Base-by-base conservation (phyloP, 1,284 basidiomycete species). In the Trametes sp. region DNA sequence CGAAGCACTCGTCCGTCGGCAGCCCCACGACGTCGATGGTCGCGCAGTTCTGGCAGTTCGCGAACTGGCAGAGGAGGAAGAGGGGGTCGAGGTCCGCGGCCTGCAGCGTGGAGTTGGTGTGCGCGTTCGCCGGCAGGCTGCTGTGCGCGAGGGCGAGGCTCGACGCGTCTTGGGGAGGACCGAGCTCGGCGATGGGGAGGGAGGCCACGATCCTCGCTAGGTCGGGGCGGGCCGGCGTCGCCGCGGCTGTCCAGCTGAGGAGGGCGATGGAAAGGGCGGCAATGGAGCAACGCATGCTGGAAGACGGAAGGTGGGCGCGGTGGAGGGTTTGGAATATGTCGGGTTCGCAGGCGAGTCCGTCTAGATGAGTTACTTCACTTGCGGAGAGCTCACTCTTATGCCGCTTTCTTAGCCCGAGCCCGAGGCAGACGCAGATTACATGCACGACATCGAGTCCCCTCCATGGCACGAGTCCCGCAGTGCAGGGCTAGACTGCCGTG, bases 171-270 rank as follows among this genome's bases (percentile, higher is more conserved):
- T 23, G 14, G 44, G 49, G 38, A 21, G 45, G 24, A 8, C 35
- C 49, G 49, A 65, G 53, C 24, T 59, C 50, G 31, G 46, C 42
- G 26, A 65, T 31, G 24, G 64, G 64, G 57, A 62, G 62, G n/a
- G 36, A 42, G 26, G 64, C 50, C 8, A 44, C 54, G 57, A 33
- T 51, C 5, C 28, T 31, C 4, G 29, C 13, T 21, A 14, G 23
- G 10, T 26, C 26, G 13, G 33, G 16, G 19, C 54, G n/a, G 31
- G 50, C 19, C 7, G 54, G 61, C n/a, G 23, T 48, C 10, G 57
- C 46, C 51, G 21, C 51, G 38, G 16, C 38, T 55, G 55, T 14
- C 41, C 56, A 41, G 31, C 52, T 26, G 58, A 63, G 28, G 51
- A 55, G 49, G 28, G 49, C 28, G 16, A 50, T 7, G 14, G 38